These are phyloP conservation scores for Capsella rubella DNA, from an alignment of 441 rosid genomes.

Conservation along the genomic window DNA sequence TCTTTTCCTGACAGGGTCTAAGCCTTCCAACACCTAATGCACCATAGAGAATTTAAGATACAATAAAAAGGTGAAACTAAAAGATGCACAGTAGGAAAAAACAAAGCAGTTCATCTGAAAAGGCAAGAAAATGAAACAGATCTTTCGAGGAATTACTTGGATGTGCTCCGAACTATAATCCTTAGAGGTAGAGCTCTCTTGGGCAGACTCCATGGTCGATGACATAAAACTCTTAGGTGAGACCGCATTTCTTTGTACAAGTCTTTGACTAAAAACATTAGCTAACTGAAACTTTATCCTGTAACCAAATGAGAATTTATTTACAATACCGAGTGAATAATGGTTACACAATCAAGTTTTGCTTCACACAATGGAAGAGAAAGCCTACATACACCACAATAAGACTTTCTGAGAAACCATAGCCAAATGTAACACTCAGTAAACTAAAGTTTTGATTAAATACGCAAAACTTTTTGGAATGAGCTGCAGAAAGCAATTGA, in stretches of 20 bases:
- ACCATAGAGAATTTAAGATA: slow-evolving; percentile 8
- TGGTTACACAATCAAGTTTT: slow-evolving; percentile 7
- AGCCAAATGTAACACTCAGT: not conserved
- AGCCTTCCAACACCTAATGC: slow-evolving; percentile 89
- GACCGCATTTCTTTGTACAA: slow-evolving; percentile 51
- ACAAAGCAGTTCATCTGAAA: not conserved
- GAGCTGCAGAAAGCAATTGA: slow-evolving; percentile 24
- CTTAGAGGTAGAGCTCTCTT: slow-evolving; percentile 65
- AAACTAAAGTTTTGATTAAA: not conserved
- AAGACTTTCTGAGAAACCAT: no score
- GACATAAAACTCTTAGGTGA: slow-evolving; percentile 77
- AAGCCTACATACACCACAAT: no score
- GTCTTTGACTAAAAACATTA: slow-evolving; percentile 46
- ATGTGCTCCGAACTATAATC: slow-evolving; percentile 91
- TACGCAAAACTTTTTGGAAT: not conserved
- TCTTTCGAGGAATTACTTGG: slow-evolving; percentile 58
- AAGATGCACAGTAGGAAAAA: not conserved
- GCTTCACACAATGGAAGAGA: not conserved
- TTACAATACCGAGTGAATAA: not conserved
- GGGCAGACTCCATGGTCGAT: slow-evolving; percentile 53
- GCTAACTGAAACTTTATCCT: slow-evolving; percentile 58
- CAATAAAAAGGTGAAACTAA: not conserved
- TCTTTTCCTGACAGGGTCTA: slow-evolving; percentile 97
- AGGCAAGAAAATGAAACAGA: slow-evolving; percentile 22
- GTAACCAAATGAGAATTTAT: slow-evolving; percentile 34